Conservation (phyloP, 768 basidiomycete genomes). For the Phanerodontia chrysosporium region DNA sequence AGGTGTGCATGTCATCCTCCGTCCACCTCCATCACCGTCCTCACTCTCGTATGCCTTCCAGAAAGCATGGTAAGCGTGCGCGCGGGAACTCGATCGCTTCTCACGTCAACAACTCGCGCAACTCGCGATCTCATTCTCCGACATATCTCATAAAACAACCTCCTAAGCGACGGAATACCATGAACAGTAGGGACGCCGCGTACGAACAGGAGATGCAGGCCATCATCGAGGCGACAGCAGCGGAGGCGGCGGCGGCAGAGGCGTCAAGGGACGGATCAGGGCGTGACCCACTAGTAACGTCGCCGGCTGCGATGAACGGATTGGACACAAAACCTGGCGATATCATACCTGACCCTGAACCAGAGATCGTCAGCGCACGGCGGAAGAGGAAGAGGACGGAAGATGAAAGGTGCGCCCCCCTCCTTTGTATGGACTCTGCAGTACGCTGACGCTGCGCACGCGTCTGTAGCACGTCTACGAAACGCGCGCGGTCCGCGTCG, state of each 20-base stretch:
- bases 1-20: constrained; percentile 48
- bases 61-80: constrained; percentile 58
- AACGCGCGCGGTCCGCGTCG: constrained; percentile 75
- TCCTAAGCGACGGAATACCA: constrained; percentile 90
- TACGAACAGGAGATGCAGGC: constrained; percentile 87
- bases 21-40: constrained; percentile 14
- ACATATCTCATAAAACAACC: constrained; percentile 51
- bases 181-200: constrained; percentile 95
- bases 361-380: constrained; percentile 40
- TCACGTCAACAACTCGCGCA: constrained; percentile 46
- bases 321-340: not conserved
- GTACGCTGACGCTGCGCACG: not conserved
- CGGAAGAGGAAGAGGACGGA: constrained; percentile 73
- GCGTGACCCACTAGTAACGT: not conserved
- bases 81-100: constrained; percentile 64
- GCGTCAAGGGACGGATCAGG: constrained; percentile 18
- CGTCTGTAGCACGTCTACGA: constrained; percentile 46
- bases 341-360: constrained; percentile 39
- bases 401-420: constrained; percentile 58
- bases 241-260: constrained; percentile 56
- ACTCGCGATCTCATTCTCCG: constrained; percentile 76
- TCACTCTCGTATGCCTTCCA: constrained; percentile 25
- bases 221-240: constrained; percentile 68
- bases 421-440: not conserved
- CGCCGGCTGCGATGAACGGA: constrained; percentile 3